Conservation (phyloP, 495 filamentous ascomycete genomes). For the Annulohypoxylon bovei region DNA sequence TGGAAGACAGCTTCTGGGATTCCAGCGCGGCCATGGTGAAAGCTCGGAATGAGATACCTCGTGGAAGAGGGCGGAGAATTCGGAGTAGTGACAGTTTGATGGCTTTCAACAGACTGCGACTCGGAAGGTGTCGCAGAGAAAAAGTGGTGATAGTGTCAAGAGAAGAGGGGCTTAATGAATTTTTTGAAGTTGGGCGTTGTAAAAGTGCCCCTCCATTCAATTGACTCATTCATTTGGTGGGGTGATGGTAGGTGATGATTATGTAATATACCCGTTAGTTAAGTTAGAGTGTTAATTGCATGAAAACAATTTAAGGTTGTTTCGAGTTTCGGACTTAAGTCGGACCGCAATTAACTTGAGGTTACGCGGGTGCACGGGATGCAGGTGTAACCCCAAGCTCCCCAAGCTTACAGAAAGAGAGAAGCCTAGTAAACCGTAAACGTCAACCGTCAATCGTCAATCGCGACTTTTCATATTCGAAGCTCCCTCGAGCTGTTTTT, state of each 20-base stretch:
- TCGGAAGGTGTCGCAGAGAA: conserved; percentile 21
- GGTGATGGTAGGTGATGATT: conserved; percentile 4
- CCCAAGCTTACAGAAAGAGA: conserved; percentile 35
- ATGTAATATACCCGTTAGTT: conserved; percentile 9
- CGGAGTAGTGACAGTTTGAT: conserved; percentile 62
- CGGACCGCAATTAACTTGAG: conserved; percentile 16
- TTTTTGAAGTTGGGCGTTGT: conserved; percentile 13
- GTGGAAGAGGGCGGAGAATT: conserved; percentile 53
- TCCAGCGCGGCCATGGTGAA: conserved; percentile 71
- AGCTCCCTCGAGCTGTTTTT: conserved; percentile 37
- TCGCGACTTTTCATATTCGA: conserved; percentile 32
- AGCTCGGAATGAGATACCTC: conserved; percentile 51
- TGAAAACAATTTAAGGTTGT: background rate
- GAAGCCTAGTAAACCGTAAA: conserved; percentile 35
- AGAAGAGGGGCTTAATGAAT: conserved; percentile 12
- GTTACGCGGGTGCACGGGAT: conserved; percentile 13
- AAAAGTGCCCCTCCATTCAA: conserved; percentile 35
- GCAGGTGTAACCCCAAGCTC: conserved; percentile 34
- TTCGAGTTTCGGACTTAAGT: conserved; percentile 8
- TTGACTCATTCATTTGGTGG: conserved; percentile 26
- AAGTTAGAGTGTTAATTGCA: background rate
- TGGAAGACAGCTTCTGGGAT: conserved; percentile 71
- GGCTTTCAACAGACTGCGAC: conserved; percentile 27
- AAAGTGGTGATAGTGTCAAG: background rate
- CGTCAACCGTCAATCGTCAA: conserved; percentile 28